Conservation (phyloP, 75 land plant genomes). For the Larix kaempferi region DNA sequence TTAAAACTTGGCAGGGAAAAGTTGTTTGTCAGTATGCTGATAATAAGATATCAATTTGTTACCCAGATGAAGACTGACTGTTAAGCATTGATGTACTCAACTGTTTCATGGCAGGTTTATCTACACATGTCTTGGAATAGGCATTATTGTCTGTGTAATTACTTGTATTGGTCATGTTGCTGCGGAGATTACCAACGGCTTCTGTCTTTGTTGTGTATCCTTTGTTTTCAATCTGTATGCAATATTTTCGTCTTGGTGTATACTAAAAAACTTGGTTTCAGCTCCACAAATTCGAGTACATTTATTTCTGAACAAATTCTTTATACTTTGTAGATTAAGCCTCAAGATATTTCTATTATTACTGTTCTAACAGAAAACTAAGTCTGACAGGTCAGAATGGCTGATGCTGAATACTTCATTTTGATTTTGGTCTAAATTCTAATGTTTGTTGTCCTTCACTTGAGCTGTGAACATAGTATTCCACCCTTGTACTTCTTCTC, state of each 20-base stretch:
- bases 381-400: background rate
- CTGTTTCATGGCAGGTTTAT: no score
- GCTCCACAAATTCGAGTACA: background rate
- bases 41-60: no score
- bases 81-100: no score
- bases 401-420: background rate
- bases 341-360: background rate
- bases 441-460: slow-evolving; percentile 32
- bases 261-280: background rate
- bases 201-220: slow-evolving; percentile 85
- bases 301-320: background rate
- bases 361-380: background rate
- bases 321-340: background rate
- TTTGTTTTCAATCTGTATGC: slow-evolving; percentile 3
- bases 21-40: no score
- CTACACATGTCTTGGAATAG: slow-evolving; percentile 25
- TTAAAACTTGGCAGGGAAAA: no score
- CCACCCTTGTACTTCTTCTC: slow-evolving; percentile 39
- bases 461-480: slow-evolving; percentile 55
- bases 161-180: slow-evolving; percentile 63
- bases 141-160: slow-evolving; percentile 40
- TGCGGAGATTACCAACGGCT: slow-evolving; percentile 60
- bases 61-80: no score
- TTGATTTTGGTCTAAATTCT: background rate
- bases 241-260: background rate